A percentile compares a stretch with the other conserved stretches of the same genome.
These are phyloP conservation scores for Colletotrichum spinosum DNA, from an alignment of 2,329 filamentous ascomycete species.

Conservation along the genomic window DNA sequence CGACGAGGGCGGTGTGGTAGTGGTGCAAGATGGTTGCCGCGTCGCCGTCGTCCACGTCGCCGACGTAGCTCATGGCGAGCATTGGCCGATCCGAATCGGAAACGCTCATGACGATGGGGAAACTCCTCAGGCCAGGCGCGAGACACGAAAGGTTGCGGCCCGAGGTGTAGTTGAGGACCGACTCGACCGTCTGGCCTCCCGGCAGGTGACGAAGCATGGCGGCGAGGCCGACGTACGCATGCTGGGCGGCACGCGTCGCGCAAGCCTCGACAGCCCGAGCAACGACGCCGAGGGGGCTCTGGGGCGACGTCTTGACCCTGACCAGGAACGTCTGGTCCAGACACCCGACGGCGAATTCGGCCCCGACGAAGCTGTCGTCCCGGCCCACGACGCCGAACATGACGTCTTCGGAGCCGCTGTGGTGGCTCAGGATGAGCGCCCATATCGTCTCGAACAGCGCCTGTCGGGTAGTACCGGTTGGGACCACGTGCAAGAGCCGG, in stretches of 20 bases:
- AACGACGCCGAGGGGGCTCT: not conserved
- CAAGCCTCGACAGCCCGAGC: not conserved
- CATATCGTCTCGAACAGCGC: slow-evolving; percentile 14
- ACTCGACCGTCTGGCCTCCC: not conserved
- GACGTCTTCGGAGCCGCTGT: slow-evolving; percentile 3
- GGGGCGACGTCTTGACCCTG: not conserved
- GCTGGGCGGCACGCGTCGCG: slow-evolving; percentile 1
- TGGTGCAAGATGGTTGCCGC: slow-evolving; percentile 3
- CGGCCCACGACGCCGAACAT: slow-evolving; percentile 8
- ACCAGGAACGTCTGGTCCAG: slow-evolving; percentile 19
- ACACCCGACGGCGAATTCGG: not conserved
- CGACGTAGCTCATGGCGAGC: slow-evolving; percentile 4
- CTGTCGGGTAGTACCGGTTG: not conserved
- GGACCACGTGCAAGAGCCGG: too few species aligned
- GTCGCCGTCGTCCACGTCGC: not conserved
- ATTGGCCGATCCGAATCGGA: not conserved
- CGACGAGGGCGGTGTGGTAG: not conserved
- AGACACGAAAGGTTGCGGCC: slow-evolving; percentile 1
- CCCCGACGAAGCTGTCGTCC: slow-evolving; percentile 17
- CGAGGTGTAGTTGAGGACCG: slow-evolving; percentile 11
- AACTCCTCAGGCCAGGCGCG: slow-evolving; percentile 5
- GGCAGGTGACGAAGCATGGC: not conserved
- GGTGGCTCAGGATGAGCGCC: slow-evolving; percentile 9
- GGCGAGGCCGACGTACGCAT: slow-evolving; percentile 8
- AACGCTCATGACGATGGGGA: slow-evolving; percentile 13